phyloP scores from a whole-genome alignment of 1,284 basidiomycete genomes.

The Sutorius eximius region DNA sequence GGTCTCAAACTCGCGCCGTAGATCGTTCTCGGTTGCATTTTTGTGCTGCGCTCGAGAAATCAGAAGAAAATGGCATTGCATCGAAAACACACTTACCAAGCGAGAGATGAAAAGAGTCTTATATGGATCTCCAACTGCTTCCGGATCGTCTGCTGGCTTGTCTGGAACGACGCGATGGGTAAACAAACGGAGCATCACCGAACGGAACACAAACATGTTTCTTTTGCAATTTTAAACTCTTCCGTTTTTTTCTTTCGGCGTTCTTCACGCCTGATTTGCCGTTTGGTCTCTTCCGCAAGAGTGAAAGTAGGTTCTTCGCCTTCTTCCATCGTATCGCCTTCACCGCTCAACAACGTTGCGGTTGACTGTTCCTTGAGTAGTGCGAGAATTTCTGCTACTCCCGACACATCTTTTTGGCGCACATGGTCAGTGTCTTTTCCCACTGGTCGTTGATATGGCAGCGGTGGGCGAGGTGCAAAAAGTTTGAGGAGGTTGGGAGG shows the following conservation, averaged over 20 bases:
- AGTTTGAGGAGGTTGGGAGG: slow-evolving; percentile 94
- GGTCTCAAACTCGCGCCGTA: slow-evolving; percentile 92
- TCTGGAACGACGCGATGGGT: slow-evolving; percentile 48
- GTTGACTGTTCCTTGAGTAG: slow-evolving; percentile 77
- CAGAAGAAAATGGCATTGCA: slow-evolving; percentile 20
- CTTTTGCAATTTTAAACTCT: slow-evolving; percentile 79
- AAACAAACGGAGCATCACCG: slow-evolving; percentile 4
- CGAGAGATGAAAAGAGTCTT: slow-evolving; percentile 97
- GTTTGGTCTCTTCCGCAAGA: slow-evolving; percentile 74
- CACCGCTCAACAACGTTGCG: slow-evolving; percentile 57
- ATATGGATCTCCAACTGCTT: slow-evolving; percentile 97
- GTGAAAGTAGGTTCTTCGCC: slow-evolving; percentile 78
- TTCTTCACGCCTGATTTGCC: slow-evolving; percentile 77
- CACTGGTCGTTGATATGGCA: slow-evolving; percentile 82
- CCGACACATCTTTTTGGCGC: slow-evolving; percentile 65
- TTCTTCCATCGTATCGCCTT: slow-evolving; percentile 69
- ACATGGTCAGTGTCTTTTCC: slow-evolving; percentile 81
- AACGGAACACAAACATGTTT: slow-evolving; percentile 63
- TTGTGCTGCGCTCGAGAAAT: slow-evolving; percentile 61
- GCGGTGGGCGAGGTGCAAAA: slow-evolving; percentile 87
- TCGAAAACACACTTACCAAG: slow-evolving; percentile 53
- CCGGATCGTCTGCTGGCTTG: slow-evolving; percentile 87
- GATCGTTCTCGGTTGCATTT: slow-evolving; percentile 85
- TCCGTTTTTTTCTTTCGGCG: slow-evolving; percentile 78
- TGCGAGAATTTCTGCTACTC: slow-evolving; percentile 74